Base-by-base conservation (phyloP, 345 rosid species). In the Noccaea bulbosa region DNA sequence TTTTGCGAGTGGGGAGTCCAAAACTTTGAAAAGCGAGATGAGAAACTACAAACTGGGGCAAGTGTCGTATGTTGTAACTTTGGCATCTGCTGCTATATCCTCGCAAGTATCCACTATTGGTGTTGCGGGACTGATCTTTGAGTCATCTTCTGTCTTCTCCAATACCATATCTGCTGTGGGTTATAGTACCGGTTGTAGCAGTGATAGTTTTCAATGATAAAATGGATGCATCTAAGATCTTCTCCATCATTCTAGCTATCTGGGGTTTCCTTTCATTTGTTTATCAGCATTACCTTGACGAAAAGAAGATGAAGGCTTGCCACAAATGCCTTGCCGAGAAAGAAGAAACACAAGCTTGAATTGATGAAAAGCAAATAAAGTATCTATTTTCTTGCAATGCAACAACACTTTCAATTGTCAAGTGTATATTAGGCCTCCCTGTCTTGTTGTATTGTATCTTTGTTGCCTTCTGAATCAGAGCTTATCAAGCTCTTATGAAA, bases 201-300 rank as follows among this genome's bases (percentile, higher is more conserved):
- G 70, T 53, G 32, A 53, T 75, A 5, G 74, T 68, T 41, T 85
- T 87, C 62, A 75, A 79, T 5, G 96, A 88, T 62, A 71, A 70
- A 46, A 83, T 90, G 91, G 72, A 81, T 14, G 87, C 88, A 1
- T 46, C 86, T 0, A 91, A 91, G 78, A 79, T 57, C 12, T 81
- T 84, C 67, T 74, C 92, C 35, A 79, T 91, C 77, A 41, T 76
- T 45, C 67, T 88, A 77, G 88, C 88, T 24, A 22, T 81, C 0
- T 83, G 88, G 95, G 95, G 88, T 1, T 83, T 86, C 54, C 22
- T 82, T 43, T 86, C 85, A 5, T 83, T 77, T 85, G 87, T 15
- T 30, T 85, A 17, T 82, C 95, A 86, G 76, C 88, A 86, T 2
- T 82, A 86, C 67, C 74, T 84, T 2, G 91, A 86, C 37, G 81